phyloP scores from a whole-genome alignment of 192 early-diverging fungal genomes.

The Dimargaris verticillata region DNA sequence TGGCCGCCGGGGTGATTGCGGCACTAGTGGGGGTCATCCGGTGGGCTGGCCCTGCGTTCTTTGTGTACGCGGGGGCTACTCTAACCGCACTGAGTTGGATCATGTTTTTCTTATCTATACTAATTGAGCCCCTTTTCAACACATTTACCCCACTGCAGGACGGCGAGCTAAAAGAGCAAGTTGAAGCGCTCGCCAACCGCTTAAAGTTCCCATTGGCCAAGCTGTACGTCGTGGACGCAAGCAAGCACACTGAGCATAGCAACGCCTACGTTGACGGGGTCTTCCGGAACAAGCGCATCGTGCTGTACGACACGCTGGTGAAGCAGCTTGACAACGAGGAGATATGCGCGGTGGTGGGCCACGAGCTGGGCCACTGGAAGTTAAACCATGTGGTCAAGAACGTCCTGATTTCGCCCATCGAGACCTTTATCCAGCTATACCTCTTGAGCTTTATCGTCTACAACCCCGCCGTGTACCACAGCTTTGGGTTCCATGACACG shows the following conservation, averaged over 20 bases:
- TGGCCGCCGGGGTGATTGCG: slow-evolving; percentile 67
- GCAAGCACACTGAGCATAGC: slow-evolving; percentile 74
- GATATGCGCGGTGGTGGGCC: slow-evolving; percentile 75
- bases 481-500: slow-evolving; percentile 62
- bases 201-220: slow-evolving; percentile 84
- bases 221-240: slow-evolving; percentile 86
- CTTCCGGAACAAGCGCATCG: slow-evolving; percentile 92
- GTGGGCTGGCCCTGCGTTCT: slow-evolving; percentile 67
- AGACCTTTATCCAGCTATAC: no score
- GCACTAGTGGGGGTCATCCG: slow-evolving; percentile 68
- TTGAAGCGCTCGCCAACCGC: slow-evolving; percentile 62
- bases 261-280: slow-evolving; percentile 96
- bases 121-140: slow-evolving; percentile 98
- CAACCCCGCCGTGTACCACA: slow-evolving; percentile 53
- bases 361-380: slow-evolving; percentile 93
- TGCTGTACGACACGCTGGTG: slow-evolving; percentile 83
- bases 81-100: slow-evolving; percentile 57
- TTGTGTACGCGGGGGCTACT: slow-evolving; percentile 80
- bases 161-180: slow-evolving; percentile 59
- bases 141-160: slow-evolving; percentile 76
- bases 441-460: slow-evolving; percentile 27
- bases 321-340: slow-evolving; percentile 68
- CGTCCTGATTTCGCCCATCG: slow-evolving; percentile 13
- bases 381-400: slow-evolving; percentile 64
- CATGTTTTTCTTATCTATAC: slow-evolving; percentile 72